Conservation (phyloP, 108 stramenopile genomes). For the Licmophora abbreviata region DNA sequence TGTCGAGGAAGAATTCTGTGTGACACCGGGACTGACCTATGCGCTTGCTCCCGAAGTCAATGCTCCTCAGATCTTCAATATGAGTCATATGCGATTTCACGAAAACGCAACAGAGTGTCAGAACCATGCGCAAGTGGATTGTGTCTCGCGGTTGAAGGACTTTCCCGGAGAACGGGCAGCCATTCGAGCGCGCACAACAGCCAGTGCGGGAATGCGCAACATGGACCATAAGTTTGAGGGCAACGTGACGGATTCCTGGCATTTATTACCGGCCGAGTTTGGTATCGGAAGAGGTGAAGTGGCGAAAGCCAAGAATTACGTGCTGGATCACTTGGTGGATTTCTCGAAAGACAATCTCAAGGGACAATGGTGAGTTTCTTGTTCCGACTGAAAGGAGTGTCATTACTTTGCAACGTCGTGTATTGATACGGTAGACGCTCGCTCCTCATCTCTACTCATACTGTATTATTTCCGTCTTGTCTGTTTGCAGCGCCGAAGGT, state of each 20-base stretch:
- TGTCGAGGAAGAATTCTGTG: conserved; percentile 48
- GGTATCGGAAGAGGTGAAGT: conserved; percentile 13
- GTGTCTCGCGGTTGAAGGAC: conserved; percentile 39
- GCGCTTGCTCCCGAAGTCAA: conserved; percentile 52
- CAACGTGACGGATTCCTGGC: not conserved
- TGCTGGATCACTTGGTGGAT: conserved; percentile 9
- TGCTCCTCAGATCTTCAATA: conserved; percentile 14
- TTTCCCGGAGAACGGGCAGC: too few relatives aligned
- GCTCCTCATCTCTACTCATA: too few relatives aligned
- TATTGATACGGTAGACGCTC: too few relatives aligned
- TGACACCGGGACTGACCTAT: conserved; percentile 72
- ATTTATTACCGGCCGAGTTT: conserved; percentile 15
- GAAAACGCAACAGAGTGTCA: too few relatives aligned
- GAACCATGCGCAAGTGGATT: conserved; percentile 12
- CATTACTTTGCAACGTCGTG: too few relatives aligned
- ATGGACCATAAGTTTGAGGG: conserved; percentile 18
- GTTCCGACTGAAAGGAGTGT: too few relatives aligned
- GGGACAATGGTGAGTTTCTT: too few relatives aligned
- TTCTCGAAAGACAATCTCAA: conserved; percentile 47
- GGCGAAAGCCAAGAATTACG: conserved; percentile 18
- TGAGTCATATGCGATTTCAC: too few relatives aligned
- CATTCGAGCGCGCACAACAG: conserved; percentile 63
- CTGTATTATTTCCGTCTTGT: too few relatives aligned
- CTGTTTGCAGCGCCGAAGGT: too few relatives aligned
- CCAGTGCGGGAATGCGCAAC: conserved; percentile 72